These are phyloP conservation scores for Oxytropis ochrocephala DNA, from an alignment of 306 rosid genomes.

Conservation along the genomic window DNA sequence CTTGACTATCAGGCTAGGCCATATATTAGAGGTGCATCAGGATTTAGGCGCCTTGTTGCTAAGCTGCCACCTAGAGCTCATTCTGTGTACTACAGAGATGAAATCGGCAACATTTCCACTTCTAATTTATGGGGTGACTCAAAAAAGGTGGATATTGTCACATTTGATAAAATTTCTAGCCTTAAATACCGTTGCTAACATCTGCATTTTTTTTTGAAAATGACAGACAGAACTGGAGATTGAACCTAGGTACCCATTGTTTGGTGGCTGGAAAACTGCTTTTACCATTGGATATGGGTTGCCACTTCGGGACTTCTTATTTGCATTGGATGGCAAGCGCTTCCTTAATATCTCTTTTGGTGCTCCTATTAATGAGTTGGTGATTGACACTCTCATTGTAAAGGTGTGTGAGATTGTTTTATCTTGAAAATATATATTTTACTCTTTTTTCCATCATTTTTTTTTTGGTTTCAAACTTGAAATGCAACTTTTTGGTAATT, in stretches of 20 bases:
- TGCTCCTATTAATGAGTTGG: conserved; percentile 69
- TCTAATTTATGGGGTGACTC: conserved; percentile 89
- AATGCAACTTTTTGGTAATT: background rate
- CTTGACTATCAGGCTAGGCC: conserved; percentile 89
- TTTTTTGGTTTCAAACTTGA: conserved; percentile 8
- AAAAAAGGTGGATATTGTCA: conserved; percentile 50
- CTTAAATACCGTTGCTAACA: background rate
- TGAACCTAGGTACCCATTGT: conserved; percentile 91
- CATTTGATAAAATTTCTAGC: background rate
- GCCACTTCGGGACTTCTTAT: conserved; percentile 86
- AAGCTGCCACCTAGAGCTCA: conserved; percentile 90
- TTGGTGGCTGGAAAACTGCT: conserved; percentile 96
- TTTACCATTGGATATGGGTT: conserved; percentile 90
- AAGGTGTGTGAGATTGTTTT: conserved; percentile 45
- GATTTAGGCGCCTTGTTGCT: conserved; percentile 74
- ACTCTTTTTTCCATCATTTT: background rate
- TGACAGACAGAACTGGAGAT: conserved; percentile 77
- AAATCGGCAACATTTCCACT: conserved; percentile 95
- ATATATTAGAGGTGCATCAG: conserved; percentile 71
- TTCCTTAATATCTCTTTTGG: conserved; percentile 76
- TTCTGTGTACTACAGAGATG: conserved; percentile 92
- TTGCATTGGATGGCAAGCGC: conserved; percentile 67
- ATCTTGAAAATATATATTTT: background rate
- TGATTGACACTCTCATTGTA: conserved; percentile 66
- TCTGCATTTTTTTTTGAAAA: conserved; percentile 20